Percentiles rank a stretch among this genome's conserved stretches.
Conservation (phyloP, 2,329 filamentous ascomycete genomes). For the Fusarium bulbicola region DNA sequence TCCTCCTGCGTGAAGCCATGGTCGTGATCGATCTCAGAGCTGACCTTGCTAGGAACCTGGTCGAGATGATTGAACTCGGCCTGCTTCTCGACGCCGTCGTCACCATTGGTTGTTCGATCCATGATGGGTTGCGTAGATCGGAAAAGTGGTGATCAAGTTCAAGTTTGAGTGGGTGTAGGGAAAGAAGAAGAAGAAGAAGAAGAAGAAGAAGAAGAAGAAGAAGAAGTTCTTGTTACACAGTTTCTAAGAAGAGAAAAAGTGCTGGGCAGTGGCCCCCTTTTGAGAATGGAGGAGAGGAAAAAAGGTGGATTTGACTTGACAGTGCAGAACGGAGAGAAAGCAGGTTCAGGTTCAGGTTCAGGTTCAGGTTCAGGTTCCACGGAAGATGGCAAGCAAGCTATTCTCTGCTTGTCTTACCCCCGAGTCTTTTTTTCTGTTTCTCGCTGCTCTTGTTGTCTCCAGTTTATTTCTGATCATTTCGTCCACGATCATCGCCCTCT, state of each 20-base stretch:
- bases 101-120: constrained; percentile 32
- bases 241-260: constrained; percentile 14
- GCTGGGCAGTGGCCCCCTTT: constrained; percentile 18
- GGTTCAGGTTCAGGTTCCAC: constrained; percentile 14
- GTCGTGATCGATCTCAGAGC: constrained; percentile 43
- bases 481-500: constrained; percentile 17
- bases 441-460: constrained; percentile 15
- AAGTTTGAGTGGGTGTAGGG: background rate
- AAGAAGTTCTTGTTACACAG: constrained; percentile 20
- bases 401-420: constrained; percentile 12
- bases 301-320: background rate
- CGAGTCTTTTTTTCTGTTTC: background rate
- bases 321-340: background rate
- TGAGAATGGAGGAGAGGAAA: background rate
- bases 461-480: constrained; percentile 6
- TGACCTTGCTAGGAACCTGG: constrained; percentile 32
- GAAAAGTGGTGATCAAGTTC: background rate
- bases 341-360: constrained; percentile 5
- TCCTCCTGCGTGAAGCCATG: constrained; percentile 67
- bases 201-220: background rate
- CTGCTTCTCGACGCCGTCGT: constrained; percentile 38
- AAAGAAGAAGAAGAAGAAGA: background rate
- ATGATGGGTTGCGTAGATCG: constrained; percentile 22
- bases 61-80: constrained; percentile 41
- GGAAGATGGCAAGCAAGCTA: constrained; percentile 10